Evolutionary conservation across 2,329 filamentous ascomycete genomes (phyloP).

Genomic region (Ophiocordyceps camponoti-leonardi): DNA sequence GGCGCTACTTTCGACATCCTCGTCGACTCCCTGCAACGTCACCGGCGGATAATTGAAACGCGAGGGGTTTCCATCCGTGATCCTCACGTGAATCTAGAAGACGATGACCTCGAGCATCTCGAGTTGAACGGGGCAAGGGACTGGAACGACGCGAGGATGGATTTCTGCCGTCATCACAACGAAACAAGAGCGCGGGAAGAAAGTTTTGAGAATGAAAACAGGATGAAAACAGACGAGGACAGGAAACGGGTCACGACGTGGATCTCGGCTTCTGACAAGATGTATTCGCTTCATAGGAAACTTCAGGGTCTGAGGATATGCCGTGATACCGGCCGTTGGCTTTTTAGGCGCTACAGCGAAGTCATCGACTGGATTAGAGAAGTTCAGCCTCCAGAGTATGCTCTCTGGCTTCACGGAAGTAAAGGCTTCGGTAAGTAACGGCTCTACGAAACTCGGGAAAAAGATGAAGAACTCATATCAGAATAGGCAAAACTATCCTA

Average conservation of each 20-base stretch:
- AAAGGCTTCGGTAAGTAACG: neutral
- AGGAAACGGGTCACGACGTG: neutral
- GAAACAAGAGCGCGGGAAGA: neutral
- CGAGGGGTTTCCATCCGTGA: too few species aligned
- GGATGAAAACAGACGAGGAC: neutral
- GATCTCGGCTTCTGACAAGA: neutral
- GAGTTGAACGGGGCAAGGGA: too few species aligned
- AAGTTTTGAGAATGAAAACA: neutral
- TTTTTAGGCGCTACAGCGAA: neutral
- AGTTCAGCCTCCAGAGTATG: neutral
- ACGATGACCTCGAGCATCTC: too few species aligned
- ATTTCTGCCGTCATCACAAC: neutral
- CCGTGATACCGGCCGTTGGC: neutral
- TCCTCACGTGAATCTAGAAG: too few species aligned
- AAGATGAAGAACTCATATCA: too few species aligned
- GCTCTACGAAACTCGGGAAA: too few species aligned
- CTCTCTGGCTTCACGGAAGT: neutral
- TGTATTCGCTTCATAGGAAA: neutral
- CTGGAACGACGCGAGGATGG: neutral
- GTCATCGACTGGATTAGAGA: neutral
- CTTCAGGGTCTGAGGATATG: neutral
- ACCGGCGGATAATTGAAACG: too few species aligned
- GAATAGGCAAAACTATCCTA: neutral
- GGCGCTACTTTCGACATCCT: too few species aligned
- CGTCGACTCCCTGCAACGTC: too few species aligned